Evolutionary conservation across 108 stramenopile species (phyloP), one percentile per base, ranked within the genome.

Genomic region (Cyclotella atomus): DNA sequence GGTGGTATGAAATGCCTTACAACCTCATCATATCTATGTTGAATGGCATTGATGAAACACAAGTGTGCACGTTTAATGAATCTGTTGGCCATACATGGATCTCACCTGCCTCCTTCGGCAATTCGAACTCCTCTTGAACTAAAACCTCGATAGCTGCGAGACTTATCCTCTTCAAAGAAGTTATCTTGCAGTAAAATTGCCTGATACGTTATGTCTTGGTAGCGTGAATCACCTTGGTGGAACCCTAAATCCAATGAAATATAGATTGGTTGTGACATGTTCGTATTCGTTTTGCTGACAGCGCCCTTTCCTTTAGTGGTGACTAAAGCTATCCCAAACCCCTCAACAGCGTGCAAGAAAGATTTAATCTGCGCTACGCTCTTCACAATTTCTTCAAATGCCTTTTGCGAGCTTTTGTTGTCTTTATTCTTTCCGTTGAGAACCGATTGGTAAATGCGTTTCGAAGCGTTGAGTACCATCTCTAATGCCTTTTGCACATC

Each of bases 41-140:
- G 32, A 38, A 47, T n/a, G n/a, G n/a, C n/a, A n/a, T n/a, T n/a
- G n/a, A n/a, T n/a, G n/a, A n/a, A n/a, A n/a, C n/a, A n/a, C n/a
- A n/a, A n/a, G n/a, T n/a, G n/a, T n/a, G n/a, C n/a, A n/a, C n/a
- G n/a, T n/a, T n/a, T n/a, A n/a, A n/a, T n/a, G n/a, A n/a, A n/a
- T n/a, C n/a, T n/a, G n/a, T n/a, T n/a, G n/a, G 29, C 49, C 27
- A 61, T 61, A 17, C 34, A 19, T 7, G 14, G 38, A n/a, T 85
- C 87, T 41, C 85, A 92, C 38, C 89, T 60, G 15, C 90, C 93
- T 15, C 93, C 93, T 63, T 91, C 90, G 23, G 89, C 90, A 24
- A 94, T 52, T 65, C 87, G 85, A 19, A 84, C 76, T 24, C 85
- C 88, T 56, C 71, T 77, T 8, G 79, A 86, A 32, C 74, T 61